Evolutionary conservation across 2,329 filamentous ascomycete species (phyloP), one percentile per base, ranked within the genome.

Genomic region (Iodosphaeria phyllophila): DNA sequence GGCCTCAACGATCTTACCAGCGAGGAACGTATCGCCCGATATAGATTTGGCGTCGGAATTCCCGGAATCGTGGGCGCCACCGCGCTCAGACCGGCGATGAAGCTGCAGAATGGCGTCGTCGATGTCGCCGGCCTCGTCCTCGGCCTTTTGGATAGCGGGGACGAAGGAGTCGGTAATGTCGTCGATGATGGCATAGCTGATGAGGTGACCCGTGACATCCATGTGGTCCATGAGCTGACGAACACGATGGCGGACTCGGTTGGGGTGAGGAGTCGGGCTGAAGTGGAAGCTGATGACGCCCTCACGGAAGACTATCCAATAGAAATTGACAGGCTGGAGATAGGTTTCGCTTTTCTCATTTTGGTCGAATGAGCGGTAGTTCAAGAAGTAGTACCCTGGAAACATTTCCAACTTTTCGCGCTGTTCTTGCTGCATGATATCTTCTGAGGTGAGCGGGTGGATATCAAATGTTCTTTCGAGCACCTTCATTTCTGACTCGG

Each of bases 391-490:
- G 54, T 98, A 98, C 46, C 92, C 78, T 17, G 80, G 74, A 58
- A 98, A 98, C 1, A 98, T 62, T 47, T 98, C 89, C 1, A 98
- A 89, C 52, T 98, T 98, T 44, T 98, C 89, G 13, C 89, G 84
- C 20, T 84, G 79, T 54, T 98, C 89, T 47, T 95, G 82, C 57
- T 93, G 74, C 64, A 95, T 75, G 39, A 98, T 93, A 44, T 98
- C 89, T 48, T 98, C 89, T 2, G 82, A 75, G 0, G 89, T 98
- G 30, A 98, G 56, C 1, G 89, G 84, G 51, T 98, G 89, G 31
- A 98, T 93, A 10, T 83, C 82, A 44, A 98, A 98, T 0, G 89
- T 67, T 43, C 91, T 92, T 16, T 80, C 73, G 20, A 98, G 64
- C 6, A 89, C 71, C 44, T 84, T 86, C 89, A 98, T 95, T 51